Percentiles rank a stretch among this genome's conserved stretches.
These are phyloP conservation scores for Pleurotus djamor DNA, from an alignment of 768 basidiomycete genomes.

Conservation along the genomic window DNA sequence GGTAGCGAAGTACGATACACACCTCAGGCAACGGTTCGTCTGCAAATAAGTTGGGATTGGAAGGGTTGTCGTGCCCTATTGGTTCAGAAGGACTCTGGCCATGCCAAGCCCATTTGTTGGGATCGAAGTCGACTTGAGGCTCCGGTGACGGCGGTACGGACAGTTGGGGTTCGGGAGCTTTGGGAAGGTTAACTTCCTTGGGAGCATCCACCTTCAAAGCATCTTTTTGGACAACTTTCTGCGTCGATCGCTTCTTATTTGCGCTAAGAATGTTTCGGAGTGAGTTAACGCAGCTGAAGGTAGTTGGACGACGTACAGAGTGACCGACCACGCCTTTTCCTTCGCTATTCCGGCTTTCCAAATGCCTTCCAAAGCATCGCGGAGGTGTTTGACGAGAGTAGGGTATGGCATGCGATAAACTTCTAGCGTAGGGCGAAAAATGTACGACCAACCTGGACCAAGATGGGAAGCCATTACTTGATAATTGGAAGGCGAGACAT, in stretches of 20 bases:
- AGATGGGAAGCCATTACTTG: neutral
- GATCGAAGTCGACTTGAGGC: neutral
- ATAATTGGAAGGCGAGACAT: neutral
- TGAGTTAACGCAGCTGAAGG: neutral
- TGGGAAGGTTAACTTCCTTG: neutral
- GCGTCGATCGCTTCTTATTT: neutral
- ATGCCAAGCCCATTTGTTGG: neutral
- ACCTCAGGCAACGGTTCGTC: neutral
- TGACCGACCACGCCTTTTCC: conserved; percentile 16
- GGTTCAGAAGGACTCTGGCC: neutral
- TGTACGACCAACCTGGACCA: conserved; percentile 47
- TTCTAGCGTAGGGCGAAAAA: conserved; percentile 32
- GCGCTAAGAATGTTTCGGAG: neutral
- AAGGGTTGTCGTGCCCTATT: neutral
- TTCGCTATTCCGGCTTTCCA: conserved; percentile 15
- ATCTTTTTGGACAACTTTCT: too few species aligned
- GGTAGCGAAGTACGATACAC: neutral
- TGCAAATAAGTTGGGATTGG: neutral
- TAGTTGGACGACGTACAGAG: neutral
- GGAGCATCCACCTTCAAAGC: neutral
- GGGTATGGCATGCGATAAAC: conserved; percentile 44
- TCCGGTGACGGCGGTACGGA: neutral
- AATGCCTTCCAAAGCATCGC: conserved; percentile 21
- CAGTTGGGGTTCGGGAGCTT: neutral
- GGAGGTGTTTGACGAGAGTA: conserved; percentile 33